phyloP scores from a whole-genome alignment of 495 filamentous ascomycete genomes.

The Xylaria cubensis region DNA sequence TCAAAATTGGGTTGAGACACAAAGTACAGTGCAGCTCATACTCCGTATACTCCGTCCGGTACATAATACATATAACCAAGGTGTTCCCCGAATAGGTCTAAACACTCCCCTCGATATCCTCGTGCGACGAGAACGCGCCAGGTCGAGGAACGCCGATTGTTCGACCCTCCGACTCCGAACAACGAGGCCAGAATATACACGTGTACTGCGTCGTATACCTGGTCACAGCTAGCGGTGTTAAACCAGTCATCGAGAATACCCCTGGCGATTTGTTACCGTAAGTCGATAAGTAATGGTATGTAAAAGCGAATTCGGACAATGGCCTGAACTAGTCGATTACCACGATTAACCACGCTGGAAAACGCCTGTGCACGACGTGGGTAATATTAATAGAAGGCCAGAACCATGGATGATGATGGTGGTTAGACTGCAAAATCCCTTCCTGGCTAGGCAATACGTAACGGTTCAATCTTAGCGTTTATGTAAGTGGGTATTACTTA shows the following conservation, averaged over 20 bases:
- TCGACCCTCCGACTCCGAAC: constrained; percentile 5
- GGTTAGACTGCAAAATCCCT: neutral
- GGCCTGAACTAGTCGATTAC: neutral
- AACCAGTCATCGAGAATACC: neutral
- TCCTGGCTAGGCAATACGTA: constrained; percentile 9
- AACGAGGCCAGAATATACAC: neutral
- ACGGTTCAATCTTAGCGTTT: constrained; percentile 6
- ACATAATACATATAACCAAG: neutral
- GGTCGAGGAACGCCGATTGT: neutral
- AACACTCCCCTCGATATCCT: neutral
- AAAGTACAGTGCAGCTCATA: neutral
- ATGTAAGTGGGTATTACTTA: neutral
- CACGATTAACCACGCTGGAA: constrained; percentile 3
- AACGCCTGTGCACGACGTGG: constrained; percentile 19
- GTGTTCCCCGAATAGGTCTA: neutral
- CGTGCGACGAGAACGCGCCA: neutral
- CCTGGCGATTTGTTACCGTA: neutral
- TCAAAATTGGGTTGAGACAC: neutral
- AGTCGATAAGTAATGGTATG: neutral
- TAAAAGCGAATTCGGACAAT: constrained; percentile 10
- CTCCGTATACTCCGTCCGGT: neutral
- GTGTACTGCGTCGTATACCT: neutral
- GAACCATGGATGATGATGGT: constrained; percentile 12
- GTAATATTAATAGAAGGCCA: constrained; percentile 21
- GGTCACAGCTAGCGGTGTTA: neutral